Evolutionary conservation across 805 yeast species (phyloP).

Genomic region (Candida alai): DNA sequence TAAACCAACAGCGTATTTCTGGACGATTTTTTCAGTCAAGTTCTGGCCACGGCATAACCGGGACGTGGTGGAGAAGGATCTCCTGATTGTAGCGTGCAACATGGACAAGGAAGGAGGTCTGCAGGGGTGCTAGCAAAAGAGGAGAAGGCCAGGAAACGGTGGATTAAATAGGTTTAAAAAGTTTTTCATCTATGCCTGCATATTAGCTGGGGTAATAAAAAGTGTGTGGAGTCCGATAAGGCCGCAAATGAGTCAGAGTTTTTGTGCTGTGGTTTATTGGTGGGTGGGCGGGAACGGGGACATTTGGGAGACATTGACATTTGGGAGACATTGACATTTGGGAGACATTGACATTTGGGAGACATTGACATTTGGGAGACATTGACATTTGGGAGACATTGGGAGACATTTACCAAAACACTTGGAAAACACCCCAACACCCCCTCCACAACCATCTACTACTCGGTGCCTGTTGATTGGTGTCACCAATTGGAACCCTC

Average conservation of each 20-base stretch:
- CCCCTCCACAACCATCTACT: too few species aligned
- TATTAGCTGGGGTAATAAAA: background rate
- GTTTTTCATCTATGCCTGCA: background rate
- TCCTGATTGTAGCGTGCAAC: too few species aligned
- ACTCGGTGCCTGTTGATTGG: too few species aligned
- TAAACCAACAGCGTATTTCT: constrained; percentile 80
- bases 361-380: too few species aligned
- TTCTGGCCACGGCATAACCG: constrained; percentile 58
- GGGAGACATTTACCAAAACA: too few species aligned
- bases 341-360: too few species aligned
- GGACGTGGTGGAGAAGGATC: constrained; percentile 18
- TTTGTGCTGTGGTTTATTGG: constrained; percentile 3
- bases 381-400: too few species aligned
- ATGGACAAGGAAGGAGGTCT: constrained; percentile 1
- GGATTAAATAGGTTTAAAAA: background rate
- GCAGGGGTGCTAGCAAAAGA: background rate
- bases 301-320: too few species aligned
- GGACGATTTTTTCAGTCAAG: constrained; percentile 93
- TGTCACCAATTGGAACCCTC: too few species aligned
- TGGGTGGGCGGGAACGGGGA: background rate
- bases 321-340: too few species aligned
- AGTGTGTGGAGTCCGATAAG: constrained; percentile 3
- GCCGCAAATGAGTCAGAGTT: constrained; percentile 8
- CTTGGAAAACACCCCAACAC: too few species aligned
- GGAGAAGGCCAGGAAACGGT: background rate